Conservation (phyloP, 2,329 filamentous ascomycete genomes). For the Cryphonectria japonica region DNA sequence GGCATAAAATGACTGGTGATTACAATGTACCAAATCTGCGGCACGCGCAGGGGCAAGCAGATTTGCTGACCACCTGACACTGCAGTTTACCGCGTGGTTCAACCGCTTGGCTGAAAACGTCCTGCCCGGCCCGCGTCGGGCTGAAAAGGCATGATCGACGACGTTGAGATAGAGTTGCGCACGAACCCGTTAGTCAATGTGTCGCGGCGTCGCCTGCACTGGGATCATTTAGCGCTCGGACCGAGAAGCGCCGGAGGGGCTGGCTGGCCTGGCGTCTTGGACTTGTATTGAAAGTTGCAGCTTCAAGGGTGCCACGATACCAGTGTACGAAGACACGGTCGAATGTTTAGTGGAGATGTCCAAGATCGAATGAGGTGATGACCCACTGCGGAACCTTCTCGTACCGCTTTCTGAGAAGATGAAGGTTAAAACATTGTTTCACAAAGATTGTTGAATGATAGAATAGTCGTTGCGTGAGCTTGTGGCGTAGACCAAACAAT, state of each 20-base stretch:
- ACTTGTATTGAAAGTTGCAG: background rate
- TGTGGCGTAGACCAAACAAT: background rate
- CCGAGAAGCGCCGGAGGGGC: background rate
- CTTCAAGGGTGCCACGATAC: background rate
- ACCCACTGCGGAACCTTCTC: background rate
- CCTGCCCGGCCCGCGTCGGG: background rate
- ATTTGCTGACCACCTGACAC: background rate
- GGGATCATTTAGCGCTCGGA: background rate
- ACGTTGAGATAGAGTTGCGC: conserved; percentile 2
- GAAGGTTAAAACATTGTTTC: conserved; percentile 4
- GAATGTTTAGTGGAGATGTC: background rate
- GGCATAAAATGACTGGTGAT: background rate
- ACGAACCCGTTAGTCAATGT: background rate
- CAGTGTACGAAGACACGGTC: background rate
- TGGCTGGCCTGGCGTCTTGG: conserved; percentile 3
- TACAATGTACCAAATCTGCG: background rate
- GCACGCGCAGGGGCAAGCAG: background rate
- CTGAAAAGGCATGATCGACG: background rate
- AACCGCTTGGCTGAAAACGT: background rate
- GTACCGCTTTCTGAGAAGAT: background rate
- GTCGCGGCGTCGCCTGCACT: background rate
- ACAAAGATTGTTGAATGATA: background rate
- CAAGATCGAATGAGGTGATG: background rate
- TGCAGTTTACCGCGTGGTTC: background rate
- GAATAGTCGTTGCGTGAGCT: background rate